Conservation (phyloP, 1,139 yeast species). For the Hansenula sp. region DNA sequence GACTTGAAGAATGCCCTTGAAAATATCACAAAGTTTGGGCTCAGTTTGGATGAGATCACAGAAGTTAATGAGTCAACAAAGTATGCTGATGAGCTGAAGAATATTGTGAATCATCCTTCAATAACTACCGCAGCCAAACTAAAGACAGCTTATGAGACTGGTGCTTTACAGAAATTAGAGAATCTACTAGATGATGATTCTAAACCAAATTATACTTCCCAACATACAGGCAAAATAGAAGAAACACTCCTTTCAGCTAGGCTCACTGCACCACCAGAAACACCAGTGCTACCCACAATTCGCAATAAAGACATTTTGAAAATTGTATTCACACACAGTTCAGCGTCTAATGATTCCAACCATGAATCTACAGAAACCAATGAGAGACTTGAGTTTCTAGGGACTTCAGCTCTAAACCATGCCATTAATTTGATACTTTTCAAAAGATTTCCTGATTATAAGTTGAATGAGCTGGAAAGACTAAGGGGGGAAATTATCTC, state of each 20-base stretch:
- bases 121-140: not conserved
- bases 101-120: slow-evolving; percentile 1
- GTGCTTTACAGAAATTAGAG: not conserved
- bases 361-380: slow-evolving; percentile 53
- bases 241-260: too few relatives aligned
- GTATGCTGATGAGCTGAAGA: slow-evolving; percentile 1
- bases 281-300: slow-evolving; percentile 3
- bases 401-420: slow-evolving; percentile 72
- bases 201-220: not conserved
- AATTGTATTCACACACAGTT: slow-evolving; percentile 70
- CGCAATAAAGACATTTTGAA: not conserved
- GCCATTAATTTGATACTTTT: slow-evolving; percentile 54
- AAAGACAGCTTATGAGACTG: not conserved
- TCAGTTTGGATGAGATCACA: not conserved
- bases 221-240: not conserved
- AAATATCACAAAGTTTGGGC: slow-evolving; percentile 1
- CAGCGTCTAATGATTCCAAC: slow-evolving; percentile 52
- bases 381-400: slow-evolving; percentile 84
- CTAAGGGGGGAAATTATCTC: slow-evolving; percentile 66
- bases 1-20: not conserved
- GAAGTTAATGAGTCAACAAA: not conserved
- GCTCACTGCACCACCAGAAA: not conserved
- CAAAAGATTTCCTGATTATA: slow-evolving; percentile 50
- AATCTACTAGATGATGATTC: not conserved
- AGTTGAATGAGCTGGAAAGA: slow-evolving; percentile 71